phyloP scores from a whole-genome alignment of 441 rosid species.

The Pelargonium cotyledonis region DNA sequence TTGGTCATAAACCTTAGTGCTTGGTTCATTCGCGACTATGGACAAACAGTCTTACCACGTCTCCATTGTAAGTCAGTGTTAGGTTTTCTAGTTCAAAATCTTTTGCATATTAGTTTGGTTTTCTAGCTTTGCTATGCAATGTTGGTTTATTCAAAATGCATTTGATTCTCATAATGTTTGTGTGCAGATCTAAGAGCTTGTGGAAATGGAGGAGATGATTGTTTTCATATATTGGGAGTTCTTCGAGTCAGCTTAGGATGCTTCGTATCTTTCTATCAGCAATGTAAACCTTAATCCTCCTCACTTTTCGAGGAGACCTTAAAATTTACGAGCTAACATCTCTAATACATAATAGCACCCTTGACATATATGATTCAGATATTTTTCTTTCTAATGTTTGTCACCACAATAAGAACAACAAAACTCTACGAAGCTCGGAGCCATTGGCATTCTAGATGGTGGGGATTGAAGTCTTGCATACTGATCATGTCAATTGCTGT shows the following conservation, averaged over 20 bases:
- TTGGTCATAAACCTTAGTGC: constrained; percentile 57
- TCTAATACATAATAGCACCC: constrained; percentile 8
- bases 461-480: constrained; percentile 48
- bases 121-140: neutral
- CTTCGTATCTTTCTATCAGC: constrained; percentile 53
- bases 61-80: constrained; percentile 38
- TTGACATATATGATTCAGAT: constrained; percentile 43
- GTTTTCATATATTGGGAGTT: constrained; percentile 64
- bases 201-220: constrained; percentile 50
- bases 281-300: neutral
- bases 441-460: constrained; percentile 70
- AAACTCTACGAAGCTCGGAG: constrained; percentile 47
- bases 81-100: too few species aligned
- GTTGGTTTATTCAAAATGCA: neutral
- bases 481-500: constrained; percentile 42
- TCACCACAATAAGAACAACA: constrained; percentile 49
- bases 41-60: constrained; percentile 41
- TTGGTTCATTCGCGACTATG: constrained; percentile 87
- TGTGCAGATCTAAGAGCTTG: constrained; percentile 63
- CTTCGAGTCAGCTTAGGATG: constrained; percentile 87
- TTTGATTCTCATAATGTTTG: constrained; percentile 5
- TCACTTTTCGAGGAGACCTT: neutral
- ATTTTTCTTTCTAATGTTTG: constrained; percentile 66
- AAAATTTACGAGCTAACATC: neutral
- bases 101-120: too few species aligned